Evolutionary conservation across 2,329 filamentous ascomycete genomes (phyloP).

Genomic region (Mollisia scopiformis): DNA sequence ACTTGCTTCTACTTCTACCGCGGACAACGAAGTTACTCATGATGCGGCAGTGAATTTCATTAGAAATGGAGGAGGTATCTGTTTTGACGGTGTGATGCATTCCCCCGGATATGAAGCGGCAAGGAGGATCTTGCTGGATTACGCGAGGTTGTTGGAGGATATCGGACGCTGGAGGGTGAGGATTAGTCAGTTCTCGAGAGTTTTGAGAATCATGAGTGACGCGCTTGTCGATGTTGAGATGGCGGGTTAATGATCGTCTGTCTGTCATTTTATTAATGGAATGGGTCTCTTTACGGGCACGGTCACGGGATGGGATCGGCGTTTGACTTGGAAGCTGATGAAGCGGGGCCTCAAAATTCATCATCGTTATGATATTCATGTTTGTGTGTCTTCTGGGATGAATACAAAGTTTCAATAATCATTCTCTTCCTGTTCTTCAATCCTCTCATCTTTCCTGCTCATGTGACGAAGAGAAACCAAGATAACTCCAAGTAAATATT

Average conservation of each 20-base stretch:
- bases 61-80: conserved; percentile 49
- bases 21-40: conserved; percentile 20
- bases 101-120: conserved; percentile 54
- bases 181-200: conserved; percentile 51
- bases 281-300: background rate
- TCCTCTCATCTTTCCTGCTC: too few relatives aligned
- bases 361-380: background rate
- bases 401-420: background rate
- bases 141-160: conserved; percentile 54
- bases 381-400: background rate
- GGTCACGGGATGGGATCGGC: background rate
- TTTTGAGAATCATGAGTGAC: conserved; percentile 58
- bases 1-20: conserved; percentile 28
- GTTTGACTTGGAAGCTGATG: too few relatives aligned
- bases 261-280: background rate
- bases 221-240: conserved; percentile 42
- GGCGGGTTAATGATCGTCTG: conserved; percentile 14
- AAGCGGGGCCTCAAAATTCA: background rate
- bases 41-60: conserved; percentile 47
- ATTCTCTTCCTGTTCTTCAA: too few relatives aligned
- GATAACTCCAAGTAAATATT: too few relatives aligned
- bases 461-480: too few relatives aligned
- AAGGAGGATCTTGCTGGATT: conserved; percentile 53
- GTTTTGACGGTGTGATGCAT: conserved; percentile 49
- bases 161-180: conserved; percentile 50